Base-by-base conservation (phyloP, 768 basidiomycete species). In the Leccinum boreale region DNA sequence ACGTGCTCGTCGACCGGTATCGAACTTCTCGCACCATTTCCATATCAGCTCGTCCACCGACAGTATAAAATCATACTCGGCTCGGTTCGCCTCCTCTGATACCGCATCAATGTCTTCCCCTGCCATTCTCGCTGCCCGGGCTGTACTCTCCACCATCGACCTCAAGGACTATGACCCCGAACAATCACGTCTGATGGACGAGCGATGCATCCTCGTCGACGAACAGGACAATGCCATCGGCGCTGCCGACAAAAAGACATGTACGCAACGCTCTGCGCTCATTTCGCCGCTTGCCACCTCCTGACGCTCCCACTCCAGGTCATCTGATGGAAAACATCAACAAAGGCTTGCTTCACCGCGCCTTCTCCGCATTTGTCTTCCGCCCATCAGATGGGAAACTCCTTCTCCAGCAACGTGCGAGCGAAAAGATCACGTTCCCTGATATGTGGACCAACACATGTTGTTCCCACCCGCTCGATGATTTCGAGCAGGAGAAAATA, bases 371-470 rank as follows among this genome's bases (percentile, higher is more conserved):
- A 35, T 98, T 99, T 73, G 83, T 98, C 62, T 99, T 98, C 80
- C 81, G 94, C 36, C 97, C 97, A 3, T 85, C 85, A 12, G 94
- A 98, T 72, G 97, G 97, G 48, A 91, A 88, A 73, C 81, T 99
- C 17, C 79, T 99, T 26, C 81, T 99, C 47, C 97, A 99, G 72
- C 93, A 94, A 73, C 85, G 97, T 36, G 97, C 97, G 19, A 80
- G 87, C n/a, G 94, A 96, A 77, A 99, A 99, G 79, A 99, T 99
- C 70, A 99, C 97, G 7, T 99, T 99, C 78, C 97, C 97, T 5
- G 83, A 92, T 66, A 94, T 98, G 94, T 99, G 97, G 97, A 99
- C 97, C 31, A 99, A 99, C 75, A 98, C 97, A 8, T 99, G 97
- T 72, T 99, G 96, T 77, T 94, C 92, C 23, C 96, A 99, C 70